Evolutionary conservation across 768 basidiomycete genomes (phyloP), one percentile per base, ranked within the genome.

Genomic region (Suillus cothurnatus): DNA sequence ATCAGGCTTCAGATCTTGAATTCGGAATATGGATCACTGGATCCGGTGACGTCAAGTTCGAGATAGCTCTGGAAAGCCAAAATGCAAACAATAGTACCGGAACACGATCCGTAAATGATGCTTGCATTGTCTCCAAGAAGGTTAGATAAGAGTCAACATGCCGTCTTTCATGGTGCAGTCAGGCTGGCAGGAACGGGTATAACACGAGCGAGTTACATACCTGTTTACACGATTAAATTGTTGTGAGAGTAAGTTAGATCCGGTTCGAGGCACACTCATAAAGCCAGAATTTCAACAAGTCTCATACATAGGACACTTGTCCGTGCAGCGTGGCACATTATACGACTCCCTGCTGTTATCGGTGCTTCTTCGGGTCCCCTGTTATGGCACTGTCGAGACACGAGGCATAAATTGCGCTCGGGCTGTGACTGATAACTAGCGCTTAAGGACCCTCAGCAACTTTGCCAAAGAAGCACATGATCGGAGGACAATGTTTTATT

Each of bases 1-100:
- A 59, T 59, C 58, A 59, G 6, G 58, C 58, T 41, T 59, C 58
- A 59, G 26, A 21, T n/a, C 58, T 28, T 41, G 57, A 38, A 38
- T 58, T 38, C 23, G n/a, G n/a, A 19, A 11, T 23, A 59, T 19
- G 58, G 23, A 31, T 41, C 11, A 39, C 21, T 59, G 58, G 6
- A 59, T 28, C 58, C 19, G 26, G 39, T 59, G 6, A 41, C 58
- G 19, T 28, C 19, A 39, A 59, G 53, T 8, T 55, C 32, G 39
- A 41, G 58, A 19, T 26, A 31, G 5, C 6, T 41, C 38, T 14
- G 21, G 39, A 59, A 31, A 59, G 58, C 39, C 19, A 41, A 59
- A 59, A 41, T 28, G 58, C 58, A 39, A 41, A 59, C 53, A 34
- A 55, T 55, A 12, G 34, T 34, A 55, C 32, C 53, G 58, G 58